A percentile compares a stretch with the other conserved stretches of the same genome.
Conservation (phyloP, 495 filamentous ascomycete species). For the Tuber umbilicatum region DNA sequence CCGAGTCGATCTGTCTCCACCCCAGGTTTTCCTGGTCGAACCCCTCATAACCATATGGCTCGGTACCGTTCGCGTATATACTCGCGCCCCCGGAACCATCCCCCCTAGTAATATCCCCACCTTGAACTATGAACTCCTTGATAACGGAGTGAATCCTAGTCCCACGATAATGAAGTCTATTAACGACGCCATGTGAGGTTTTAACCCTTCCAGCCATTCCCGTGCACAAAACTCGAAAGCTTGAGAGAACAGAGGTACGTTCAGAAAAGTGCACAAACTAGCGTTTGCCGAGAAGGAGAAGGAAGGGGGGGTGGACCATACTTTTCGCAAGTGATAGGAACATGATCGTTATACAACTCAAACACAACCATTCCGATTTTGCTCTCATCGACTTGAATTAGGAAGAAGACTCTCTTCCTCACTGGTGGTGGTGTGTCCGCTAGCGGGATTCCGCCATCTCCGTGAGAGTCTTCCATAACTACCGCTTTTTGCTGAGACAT, state of each 20-base stretch:
- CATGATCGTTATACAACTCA: slow-evolving; percentile 47
- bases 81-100: slow-evolving; percentile 46
- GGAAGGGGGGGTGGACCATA: slow-evolving; percentile 48
- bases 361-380: slow-evolving; percentile 45
- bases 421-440: neutral
- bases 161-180: slow-evolving; percentile 39
- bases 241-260: slow-evolving; percentile 43
- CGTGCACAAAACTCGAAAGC: slow-evolving; percentile 45
- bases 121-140: slow-evolving; percentile 48
- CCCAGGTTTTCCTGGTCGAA: slow-evolving; percentile 48
- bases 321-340: slow-evolving; percentile 50
- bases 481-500: neutral
- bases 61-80: slow-evolving; percentile 40
- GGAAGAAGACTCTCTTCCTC: neutral
- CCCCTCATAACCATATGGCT: slow-evolving; percentile 54
- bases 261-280: slow-evolving; percentile 12
- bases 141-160: slow-evolving; percentile 47
- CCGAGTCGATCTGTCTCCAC: slow-evolving; percentile 45
- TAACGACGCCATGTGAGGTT: slow-evolving; percentile 61
- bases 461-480: neutral
- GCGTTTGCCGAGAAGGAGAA: slow-evolving; percentile 6
- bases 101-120: slow-evolving; percentile 46
- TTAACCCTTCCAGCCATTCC: slow-evolving; percentile 27
- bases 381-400: slow-evolving; percentile 34
- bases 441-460: neutral